Evolutionary conservation across 768 basidiomycete genomes (phyloP).

Genomic region (Lactarius quietus): DNA sequence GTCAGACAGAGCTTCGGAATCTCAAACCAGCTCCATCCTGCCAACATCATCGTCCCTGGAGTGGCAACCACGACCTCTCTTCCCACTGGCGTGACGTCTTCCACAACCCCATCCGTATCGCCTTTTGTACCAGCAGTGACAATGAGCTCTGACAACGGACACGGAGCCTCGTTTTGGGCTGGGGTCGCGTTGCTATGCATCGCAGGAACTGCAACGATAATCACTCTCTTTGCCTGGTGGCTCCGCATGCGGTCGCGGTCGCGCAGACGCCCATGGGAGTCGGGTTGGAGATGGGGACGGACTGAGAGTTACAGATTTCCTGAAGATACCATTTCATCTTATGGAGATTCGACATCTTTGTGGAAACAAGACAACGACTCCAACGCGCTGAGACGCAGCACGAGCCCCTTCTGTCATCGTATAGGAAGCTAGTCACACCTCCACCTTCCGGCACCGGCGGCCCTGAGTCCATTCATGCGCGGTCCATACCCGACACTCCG

Average conservation of each 20-base stretch:
- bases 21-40: background rate
- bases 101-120: background rate
- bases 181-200: conserved; percentile 30
- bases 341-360: conserved; percentile 1
- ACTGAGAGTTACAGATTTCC: conserved; percentile 27
- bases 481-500: conserved; percentile 26
- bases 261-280: conserved; percentile 23
- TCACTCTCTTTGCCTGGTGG: conserved; percentile 30
- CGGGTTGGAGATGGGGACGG: conserved; percentile 20
- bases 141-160: background rate
- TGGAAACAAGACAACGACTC: conserved; percentile 13
- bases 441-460: conserved; percentile 2
- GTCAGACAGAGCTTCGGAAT: background rate
- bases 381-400: conserved; percentile 4
- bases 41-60: background rate
- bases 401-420: conserved; percentile 5
- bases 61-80: background rate
- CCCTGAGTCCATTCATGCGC: background rate
- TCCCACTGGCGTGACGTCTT: background rate
- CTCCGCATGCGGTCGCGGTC: conserved; percentile 28
- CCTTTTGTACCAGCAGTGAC: background rate
- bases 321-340: conserved; percentile 12
- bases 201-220: conserved; percentile 25
- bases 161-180: conserved; percentile 25
- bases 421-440: background rate